Evolutionary conservation across 1,284 basidiomycete genomes (phyloP).

Genomic region (Pseudozyma pruni): DNA sequence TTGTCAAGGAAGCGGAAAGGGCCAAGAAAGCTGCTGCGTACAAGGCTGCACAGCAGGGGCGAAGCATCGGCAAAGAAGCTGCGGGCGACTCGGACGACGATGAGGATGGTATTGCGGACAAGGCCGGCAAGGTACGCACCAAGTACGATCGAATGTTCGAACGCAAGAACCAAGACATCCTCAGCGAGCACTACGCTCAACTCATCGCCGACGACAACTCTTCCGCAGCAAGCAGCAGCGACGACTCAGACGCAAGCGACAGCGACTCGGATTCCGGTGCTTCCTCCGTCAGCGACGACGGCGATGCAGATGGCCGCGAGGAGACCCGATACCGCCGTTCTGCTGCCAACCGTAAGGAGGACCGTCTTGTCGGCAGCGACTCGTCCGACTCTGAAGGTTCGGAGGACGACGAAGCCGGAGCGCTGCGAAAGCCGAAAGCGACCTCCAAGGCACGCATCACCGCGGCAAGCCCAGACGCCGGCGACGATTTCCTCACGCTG

Average conservation of each 20-base stretch:
- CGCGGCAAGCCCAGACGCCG: conserved; percentile 62
- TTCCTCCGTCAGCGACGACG: conserved; percentile 9
- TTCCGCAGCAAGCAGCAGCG: conserved; percentile 22
- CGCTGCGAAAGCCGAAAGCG: conserved; percentile 4
- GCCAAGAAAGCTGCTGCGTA: conserved; percentile 76
- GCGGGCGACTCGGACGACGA: conserved; percentile 63
- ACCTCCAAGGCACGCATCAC: conserved; percentile 2
- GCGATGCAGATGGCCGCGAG: conserved; percentile 14
- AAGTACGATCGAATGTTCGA: conserved; percentile 99
- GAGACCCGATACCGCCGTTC: conserved; percentile 44
- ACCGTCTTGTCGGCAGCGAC: conserved; percentile 38
- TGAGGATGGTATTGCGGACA: conserved; percentile 54
- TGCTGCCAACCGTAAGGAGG: conserved; percentile 22
- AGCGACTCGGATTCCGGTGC: conserved; percentile 17
- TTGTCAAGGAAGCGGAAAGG: conserved; percentile 79
- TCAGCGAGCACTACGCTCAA: conserved; percentile 90
- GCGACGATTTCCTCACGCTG: conserved; percentile 90
- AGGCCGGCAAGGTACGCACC: conserved; percentile 71
- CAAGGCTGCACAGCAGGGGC: conserved; percentile 43
- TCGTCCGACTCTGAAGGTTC: conserved; percentile 58
- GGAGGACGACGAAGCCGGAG: conserved; percentile 8
- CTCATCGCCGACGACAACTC: conserved; percentile 74
- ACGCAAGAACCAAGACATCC: conserved; percentile 91
- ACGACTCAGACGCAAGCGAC: conserved; percentile 16
- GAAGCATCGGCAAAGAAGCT: conserved; percentile 22